A percentile compares a stretch with the other conserved stretches of the same genome.
These are phyloP conservation scores for Peronospora farinosa DNA, from an alignment of 352 stramenopile species.

Conservation along the genomic window DNA sequence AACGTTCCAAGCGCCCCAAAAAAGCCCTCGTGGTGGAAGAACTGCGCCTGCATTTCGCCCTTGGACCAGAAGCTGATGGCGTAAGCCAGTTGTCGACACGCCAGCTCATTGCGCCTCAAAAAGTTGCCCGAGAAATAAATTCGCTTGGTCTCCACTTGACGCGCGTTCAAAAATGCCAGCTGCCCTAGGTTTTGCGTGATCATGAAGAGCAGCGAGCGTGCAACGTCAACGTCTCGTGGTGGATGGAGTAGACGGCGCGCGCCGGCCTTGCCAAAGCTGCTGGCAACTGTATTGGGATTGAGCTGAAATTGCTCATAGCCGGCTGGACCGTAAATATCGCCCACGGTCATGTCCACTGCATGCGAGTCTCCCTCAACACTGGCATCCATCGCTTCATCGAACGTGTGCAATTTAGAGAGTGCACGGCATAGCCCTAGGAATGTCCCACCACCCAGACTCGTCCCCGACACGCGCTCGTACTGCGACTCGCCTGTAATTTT, in stretches of 20 bases:
- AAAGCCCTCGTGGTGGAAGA: slow-evolving; percentile 95
- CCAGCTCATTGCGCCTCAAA: slow-evolving; percentile 93
- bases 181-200: slow-evolving; percentile 97
- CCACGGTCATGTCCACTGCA: slow-evolving; percentile 93
- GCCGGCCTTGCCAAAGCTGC: slow-evolving; percentile 94
- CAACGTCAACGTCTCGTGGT: slow-evolving; percentile 90
- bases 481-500: slow-evolving; percentile 85
- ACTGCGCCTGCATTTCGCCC: slow-evolving; percentile 84
- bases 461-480: slow-evolving; percentile 95
- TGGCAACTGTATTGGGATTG: slow-evolving; percentile 86
- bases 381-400: slow-evolving; percentile 77
- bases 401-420: slow-evolving; percentile 82
- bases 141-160: slow-evolving; percentile 84
- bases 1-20: slow-evolving; percentile 96
- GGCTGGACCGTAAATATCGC: slow-evolving; percentile 94
- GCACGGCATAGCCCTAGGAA: slow-evolving; percentile 94
- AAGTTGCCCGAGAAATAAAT: slow-evolving; percentile 98
- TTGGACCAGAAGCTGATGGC: slow-evolving; percentile 97
- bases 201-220: slow-evolving; percentile 94
- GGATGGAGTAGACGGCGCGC: slow-evolving; percentile 11
- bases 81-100: slow-evolving; percentile 81
- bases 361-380: slow-evolving; percentile 58
- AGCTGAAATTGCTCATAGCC: slow-evolving; percentile 89
- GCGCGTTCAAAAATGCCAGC: slow-evolving; percentile 94
- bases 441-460: slow-evolving; percentile 94